A percentile compares a stretch with the other conserved stretches of the same genome.
Conservation (phyloP, 257 asterid species). For the Nicotiana knightiana region DNA sequence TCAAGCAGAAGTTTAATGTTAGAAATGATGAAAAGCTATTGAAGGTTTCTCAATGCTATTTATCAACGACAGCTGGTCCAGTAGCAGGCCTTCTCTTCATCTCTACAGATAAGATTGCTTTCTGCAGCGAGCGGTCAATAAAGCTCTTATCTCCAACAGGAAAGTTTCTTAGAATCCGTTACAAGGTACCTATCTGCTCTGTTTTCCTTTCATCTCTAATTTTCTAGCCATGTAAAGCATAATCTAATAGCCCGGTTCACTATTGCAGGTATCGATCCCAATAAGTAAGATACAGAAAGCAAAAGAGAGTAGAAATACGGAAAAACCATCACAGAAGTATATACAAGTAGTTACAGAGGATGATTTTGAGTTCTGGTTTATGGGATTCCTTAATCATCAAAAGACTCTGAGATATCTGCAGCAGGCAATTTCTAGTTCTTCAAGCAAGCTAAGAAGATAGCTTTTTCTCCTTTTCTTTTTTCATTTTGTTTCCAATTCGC, state of each 20-base stretch:
- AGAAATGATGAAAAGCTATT: slow-evolving; percentile 18
- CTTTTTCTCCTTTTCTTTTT: background rate
- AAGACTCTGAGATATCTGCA: slow-evolving; percentile 34
- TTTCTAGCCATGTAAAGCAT: background rate
- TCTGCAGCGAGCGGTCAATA: slow-evolving; percentile 22
- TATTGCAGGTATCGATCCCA: slow-evolving; percentile 31
- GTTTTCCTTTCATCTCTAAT: background rate
- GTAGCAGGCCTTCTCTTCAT: slow-evolving; percentile 17
- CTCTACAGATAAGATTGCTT: slow-evolving; percentile 18
- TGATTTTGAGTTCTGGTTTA: slow-evolving; percentile 50
- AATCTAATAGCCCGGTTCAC: background rate
- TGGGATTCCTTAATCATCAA: slow-evolving; percentile 42
- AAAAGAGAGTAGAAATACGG: slow-evolving; percentile 19
- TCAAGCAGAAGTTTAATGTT: slow-evolving; percentile 11
- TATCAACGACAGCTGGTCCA: slow-evolving; percentile 23
- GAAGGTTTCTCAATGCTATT: slow-evolving; percentile 22
- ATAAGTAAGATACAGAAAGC: slow-evolving; percentile 28
- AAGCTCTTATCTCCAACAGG: slow-evolving; percentile 12
- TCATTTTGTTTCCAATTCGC: background rate
- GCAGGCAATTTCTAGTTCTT: slow-evolving; percentile 16
- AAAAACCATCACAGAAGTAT: slow-evolving; percentile 38
- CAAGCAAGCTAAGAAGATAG: slow-evolving; percentile 5
- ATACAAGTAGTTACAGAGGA: slow-evolving; percentile 40
- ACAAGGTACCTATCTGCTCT: background rate
- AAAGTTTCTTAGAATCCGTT: slow-evolving; percentile 12